These are phyloP conservation scores for Fusarium sambucinum DNA, from an alignment of 2,329 filamentous ascomycete species.

Conservation along the genomic window DNA sequence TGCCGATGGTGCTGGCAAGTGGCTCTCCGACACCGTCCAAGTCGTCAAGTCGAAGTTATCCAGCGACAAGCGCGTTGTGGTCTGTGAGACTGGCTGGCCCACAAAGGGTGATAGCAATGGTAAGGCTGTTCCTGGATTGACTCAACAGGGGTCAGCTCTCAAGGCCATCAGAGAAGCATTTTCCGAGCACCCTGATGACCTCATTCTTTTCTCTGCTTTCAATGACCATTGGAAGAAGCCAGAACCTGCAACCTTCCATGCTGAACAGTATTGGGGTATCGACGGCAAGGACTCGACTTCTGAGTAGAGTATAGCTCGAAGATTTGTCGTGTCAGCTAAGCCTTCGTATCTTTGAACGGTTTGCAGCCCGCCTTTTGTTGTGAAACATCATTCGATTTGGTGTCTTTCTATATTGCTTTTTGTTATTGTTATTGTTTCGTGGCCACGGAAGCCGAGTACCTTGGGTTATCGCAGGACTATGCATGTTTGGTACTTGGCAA, in stretches of 20 bases:
- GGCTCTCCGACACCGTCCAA: slow-evolving; percentile 69
- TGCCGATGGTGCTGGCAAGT: slow-evolving; percentile 73
- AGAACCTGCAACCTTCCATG: slow-evolving; percentile 70
- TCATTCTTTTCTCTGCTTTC: slow-evolving; percentile 83
- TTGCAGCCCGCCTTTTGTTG: slow-evolving; percentile 10
- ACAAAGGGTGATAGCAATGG: slow-evolving; percentile 74
- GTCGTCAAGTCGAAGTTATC: slow-evolving; percentile 58
- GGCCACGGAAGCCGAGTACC: neutral
- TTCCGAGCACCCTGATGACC: slow-evolving; percentile 58
- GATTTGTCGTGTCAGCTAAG: slow-evolving; percentile 19
- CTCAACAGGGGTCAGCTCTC: slow-evolving; percentile 76
- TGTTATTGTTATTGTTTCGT: neutral
- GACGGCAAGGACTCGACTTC: slow-evolving; percentile 31
- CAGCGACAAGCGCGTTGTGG: slow-evolving; percentile 71
- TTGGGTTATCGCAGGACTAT: slow-evolving; percentile 19
- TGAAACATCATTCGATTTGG: neutral
- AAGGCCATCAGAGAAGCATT: slow-evolving; percentile 73
- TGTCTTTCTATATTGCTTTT: slow-evolving; percentile 12
- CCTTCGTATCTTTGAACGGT: slow-evolving; percentile 14
- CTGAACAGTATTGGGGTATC: slow-evolving; percentile 84
- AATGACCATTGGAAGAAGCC: slow-evolving; percentile 84
- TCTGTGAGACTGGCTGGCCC: slow-evolving; percentile 90
- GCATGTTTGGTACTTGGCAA: slow-evolving; percentile 4
- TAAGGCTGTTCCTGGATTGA: slow-evolving; percentile 73
- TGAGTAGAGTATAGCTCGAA: slow-evolving; percentile 25